Evolutionary conservation across 306 rosid genomes (phyloP).

Genomic region (Lithocarpus polystachyus): DNA sequence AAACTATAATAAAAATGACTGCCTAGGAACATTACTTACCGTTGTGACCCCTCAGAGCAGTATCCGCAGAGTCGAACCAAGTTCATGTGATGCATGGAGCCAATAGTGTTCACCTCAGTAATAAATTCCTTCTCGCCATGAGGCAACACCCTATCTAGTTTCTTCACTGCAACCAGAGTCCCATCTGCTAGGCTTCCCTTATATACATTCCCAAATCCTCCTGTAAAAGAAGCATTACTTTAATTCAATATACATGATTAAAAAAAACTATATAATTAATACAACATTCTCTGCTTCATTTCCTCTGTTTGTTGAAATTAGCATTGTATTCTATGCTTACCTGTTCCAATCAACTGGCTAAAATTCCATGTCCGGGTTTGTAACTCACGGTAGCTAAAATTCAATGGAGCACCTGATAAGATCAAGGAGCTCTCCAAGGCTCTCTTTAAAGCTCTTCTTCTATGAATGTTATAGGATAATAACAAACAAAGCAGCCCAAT

Average conservation of each 20-base stretch:
- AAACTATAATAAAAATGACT: not conserved
- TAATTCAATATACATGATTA: not conserved
- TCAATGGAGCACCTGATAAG: slow-evolving; percentile 77
- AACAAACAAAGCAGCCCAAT: slow-evolving; percentile 61
- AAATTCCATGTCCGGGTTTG: slow-evolving; percentile 75
- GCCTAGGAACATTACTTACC: slow-evolving; percentile 42
- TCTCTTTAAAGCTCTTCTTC: slow-evolving; percentile 64
- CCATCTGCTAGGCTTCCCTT: slow-evolving; percentile 94
- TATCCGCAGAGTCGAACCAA: slow-evolving; percentile 87
- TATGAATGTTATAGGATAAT: slow-evolving; percentile 65
- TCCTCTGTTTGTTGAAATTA: not conserved
- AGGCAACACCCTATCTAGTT: slow-evolving; percentile 86
- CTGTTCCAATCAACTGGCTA: slow-evolving; percentile 74
- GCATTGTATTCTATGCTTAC: slow-evolving; percentile 25
- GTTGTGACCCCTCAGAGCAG: slow-evolving; percentile 76
- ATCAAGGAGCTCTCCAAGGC: slow-evolving; percentile 67
- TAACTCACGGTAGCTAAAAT: slow-evolving; percentile 70
- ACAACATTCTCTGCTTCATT: not conserved
- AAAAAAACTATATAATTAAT: no score
- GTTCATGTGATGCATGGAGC: slow-evolving; percentile 98
- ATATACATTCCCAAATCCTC: slow-evolving; percentile 94
- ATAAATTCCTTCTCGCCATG: slow-evolving; percentile 95
- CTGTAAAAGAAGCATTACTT: slow-evolving; percentile 41
- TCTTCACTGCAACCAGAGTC: slow-evolving; percentile 80
- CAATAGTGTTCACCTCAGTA: slow-evolving; percentile 92